Evolutionary conservation across 2,329 filamentous ascomycete genomes (phyloP).

Genomic region (Fusarium ramigenum): DNA sequence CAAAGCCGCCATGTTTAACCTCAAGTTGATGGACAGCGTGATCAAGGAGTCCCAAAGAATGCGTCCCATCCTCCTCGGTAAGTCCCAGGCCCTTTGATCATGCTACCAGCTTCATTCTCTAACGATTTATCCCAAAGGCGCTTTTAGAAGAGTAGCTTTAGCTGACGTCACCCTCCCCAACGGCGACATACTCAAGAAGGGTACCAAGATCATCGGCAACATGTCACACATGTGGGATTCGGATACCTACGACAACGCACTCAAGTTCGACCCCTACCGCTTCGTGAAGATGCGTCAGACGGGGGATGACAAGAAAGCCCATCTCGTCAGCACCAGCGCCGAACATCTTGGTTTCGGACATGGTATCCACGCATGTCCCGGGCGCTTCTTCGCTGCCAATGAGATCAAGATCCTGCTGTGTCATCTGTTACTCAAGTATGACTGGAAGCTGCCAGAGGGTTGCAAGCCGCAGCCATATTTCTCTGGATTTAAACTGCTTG

Average conservation of each 20-base stretch:
- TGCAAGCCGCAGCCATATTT: rapidly evolving
- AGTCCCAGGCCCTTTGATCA: neutral
- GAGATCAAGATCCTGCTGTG: constrained; percentile 62
- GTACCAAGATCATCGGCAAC: neutral
- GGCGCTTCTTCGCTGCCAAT: constrained; percentile 63
- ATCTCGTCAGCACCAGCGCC: constrained; percentile 61
- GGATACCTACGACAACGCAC: neutral
- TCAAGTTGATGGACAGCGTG: constrained; percentile 59
- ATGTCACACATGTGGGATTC: neutral
- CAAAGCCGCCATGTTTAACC: constrained; percentile 53
- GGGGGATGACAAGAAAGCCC: constrained; percentile 41
- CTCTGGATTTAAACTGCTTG: rapidly evolving
- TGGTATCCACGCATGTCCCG: constrained; percentile 62
- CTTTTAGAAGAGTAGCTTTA: neutral
- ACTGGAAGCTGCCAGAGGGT: constrained; percentile 39
- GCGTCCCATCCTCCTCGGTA: constrained; percentile 51
- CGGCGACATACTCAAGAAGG: neutral
- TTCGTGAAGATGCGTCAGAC: constrained; percentile 53
- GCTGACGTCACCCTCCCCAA: neutral
- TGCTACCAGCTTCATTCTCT: too few relatives aligned
- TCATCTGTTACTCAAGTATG: constrained; percentile 60
- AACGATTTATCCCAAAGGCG: too few relatives aligned
- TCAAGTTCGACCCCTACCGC: constrained; percentile 56
- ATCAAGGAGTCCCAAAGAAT: constrained; percentile 61
- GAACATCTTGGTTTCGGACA: constrained; percentile 62